Conservation (phyloP, 2,329 filamentous ascomycete species). For the Epichloe scottii region DNA sequence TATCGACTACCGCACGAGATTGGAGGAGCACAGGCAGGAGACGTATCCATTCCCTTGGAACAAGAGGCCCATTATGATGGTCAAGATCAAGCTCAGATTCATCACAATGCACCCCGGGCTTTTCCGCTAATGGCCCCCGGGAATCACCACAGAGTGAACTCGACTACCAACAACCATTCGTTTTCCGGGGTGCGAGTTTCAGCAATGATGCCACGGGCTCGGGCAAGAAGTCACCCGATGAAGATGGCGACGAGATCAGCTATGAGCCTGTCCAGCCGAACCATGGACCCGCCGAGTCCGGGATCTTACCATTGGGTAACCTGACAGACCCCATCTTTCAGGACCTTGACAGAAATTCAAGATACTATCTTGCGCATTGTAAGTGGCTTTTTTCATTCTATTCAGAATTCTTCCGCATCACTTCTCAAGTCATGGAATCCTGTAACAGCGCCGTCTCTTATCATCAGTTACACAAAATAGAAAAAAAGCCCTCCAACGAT, state of each 20-base stretch:
- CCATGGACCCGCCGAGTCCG: neutral
- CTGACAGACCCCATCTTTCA: constrained; percentile 44
- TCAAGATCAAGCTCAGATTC: neutral
- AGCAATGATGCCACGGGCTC: neutral
- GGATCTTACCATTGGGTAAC: constrained; percentile 8
- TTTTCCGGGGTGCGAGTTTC: neutral
- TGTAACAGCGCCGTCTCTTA: constrained; percentile 24
- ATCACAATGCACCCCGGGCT: neutral
- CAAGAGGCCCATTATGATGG: neutral
- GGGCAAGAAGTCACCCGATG: neutral
- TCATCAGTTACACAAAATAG: no score
- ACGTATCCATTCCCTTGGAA: neutral
- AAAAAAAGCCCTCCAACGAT: neutral
- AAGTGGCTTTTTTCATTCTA: constrained; percentile 12
- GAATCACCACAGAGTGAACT: neutral
- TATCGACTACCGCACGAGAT: neutral
- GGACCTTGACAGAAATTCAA: constrained; percentile 32
- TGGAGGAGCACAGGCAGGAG: neutral
- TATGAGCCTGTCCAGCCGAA: neutral
- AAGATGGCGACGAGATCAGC: neutral
- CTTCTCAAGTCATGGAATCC: neutral
- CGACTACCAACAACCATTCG: neutral
- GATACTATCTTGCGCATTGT: constrained; percentile 40
- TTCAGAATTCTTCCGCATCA: neutral
- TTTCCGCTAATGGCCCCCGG: neutral